Conservation (phyloP, 2,329 filamentous ascomycete species). For the Xylaria sp. region DNA sequence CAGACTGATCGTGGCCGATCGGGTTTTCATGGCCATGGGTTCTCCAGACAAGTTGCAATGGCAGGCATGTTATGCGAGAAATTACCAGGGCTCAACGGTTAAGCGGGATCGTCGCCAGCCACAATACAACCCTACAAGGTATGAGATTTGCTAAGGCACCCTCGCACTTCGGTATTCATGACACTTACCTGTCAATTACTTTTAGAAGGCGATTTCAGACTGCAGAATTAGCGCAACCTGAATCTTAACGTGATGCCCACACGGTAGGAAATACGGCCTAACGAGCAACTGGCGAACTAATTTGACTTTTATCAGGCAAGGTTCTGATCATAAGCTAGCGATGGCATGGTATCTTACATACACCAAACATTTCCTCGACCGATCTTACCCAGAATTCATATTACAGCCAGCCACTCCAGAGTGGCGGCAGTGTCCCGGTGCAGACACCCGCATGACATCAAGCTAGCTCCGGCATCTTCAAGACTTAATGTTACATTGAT, state of each 20-base stretch:
- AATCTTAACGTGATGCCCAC: background rate
- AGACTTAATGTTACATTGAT: slow-evolving; percentile 12
- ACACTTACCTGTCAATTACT: background rate
- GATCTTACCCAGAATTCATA: slow-evolving; percentile 16
- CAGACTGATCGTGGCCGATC: slow-evolving; percentile 37
- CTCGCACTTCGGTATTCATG: slow-evolving; percentile 5
- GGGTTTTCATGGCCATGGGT: slow-evolving; percentile 36
- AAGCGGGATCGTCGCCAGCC: slow-evolving; percentile 42
- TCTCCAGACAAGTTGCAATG: slow-evolving; percentile 38
- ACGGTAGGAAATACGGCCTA: background rate
- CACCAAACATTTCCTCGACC: slow-evolving; percentile 11
- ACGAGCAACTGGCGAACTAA: slow-evolving; percentile 8
- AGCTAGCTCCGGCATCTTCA: slow-evolving; percentile 21
- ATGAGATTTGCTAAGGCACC: slow-evolving; percentile 11
- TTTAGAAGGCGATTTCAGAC: background rate
- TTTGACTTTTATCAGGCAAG: background rate
- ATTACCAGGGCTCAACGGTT: slow-evolving; percentile 40
- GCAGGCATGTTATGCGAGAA: slow-evolving; percentile 41
- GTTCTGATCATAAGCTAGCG: background rate
- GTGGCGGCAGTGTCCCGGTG: slow-evolving; percentile 18
- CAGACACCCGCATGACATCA: slow-evolving; percentile 29
- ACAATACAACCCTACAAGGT: slow-evolving; percentile 39
- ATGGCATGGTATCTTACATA: background rate
- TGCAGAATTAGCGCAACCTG: slow-evolving; percentile 1
- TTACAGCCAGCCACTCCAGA: slow-evolving; percentile 17